Percentiles rank a stretch among this genome's conserved stretches.
phyloP scores from a whole-genome alignment of 1,284 basidiomycete species.

The Fistulina hepatica region DNA sequence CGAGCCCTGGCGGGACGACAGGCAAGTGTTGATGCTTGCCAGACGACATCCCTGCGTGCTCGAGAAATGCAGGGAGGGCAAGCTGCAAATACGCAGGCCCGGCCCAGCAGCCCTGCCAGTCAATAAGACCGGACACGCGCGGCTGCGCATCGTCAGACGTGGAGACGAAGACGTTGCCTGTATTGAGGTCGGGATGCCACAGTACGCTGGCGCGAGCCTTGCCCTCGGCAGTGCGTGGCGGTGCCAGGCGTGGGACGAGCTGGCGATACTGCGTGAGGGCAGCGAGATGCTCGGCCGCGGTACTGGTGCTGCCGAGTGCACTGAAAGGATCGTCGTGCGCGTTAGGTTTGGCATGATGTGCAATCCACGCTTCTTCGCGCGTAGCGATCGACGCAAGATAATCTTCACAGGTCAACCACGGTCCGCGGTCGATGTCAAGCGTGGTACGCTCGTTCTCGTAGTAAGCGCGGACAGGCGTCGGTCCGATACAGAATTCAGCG shows the following conservation, averaged over 20 bases:
- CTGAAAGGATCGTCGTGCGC: conserved; percentile 14
- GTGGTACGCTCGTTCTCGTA: conserved; percentile 18
- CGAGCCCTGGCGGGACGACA: neutral
- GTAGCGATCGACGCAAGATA: conserved; percentile 3
- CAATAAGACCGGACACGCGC: conserved; percentile 19
- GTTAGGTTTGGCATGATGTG: conserved; percentile 3
- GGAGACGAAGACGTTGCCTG: conserved; percentile 22
- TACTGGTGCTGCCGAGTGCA: conserved; percentile 11
- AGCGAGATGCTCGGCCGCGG: conserved; percentile 14
- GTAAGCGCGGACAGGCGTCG: conserved; percentile 18
- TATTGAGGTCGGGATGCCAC: conserved; percentile 25
- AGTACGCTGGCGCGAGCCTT: conserved; percentile 15
- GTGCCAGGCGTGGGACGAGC: conserved; percentile 17
- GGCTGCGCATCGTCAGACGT: conserved; percentile 6
- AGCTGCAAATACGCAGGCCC: conserved; percentile 1
- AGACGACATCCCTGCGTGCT: neutral
- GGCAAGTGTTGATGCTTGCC: neutral
- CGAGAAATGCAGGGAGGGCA: neutral
- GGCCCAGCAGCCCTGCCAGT: conserved; percentile 20
- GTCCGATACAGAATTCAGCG: conserved; percentile 24
- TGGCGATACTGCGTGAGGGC: conserved; percentile 16
- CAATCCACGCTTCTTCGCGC: conserved; percentile 7
- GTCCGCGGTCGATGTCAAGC: conserved; percentile 19
- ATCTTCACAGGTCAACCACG: conserved; percentile 15
- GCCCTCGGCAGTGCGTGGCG: conserved; percentile 12